Conservation (phyloP, 805 yeast genomes). For the Candida vaughaniae region DNA sequence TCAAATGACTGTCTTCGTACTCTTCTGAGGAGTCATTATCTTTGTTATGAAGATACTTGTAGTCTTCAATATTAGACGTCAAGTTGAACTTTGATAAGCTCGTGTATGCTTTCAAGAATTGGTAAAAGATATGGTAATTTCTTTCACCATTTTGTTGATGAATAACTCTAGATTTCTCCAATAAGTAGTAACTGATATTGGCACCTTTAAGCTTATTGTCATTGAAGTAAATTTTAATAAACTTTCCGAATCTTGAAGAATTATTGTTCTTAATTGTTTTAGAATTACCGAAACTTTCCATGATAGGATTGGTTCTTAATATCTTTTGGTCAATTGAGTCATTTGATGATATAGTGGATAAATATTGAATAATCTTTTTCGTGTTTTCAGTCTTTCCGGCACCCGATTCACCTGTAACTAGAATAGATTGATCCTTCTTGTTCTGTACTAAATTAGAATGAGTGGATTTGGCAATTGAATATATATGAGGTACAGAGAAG, state of each 20-base stretch:
- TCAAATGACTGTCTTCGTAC: slow-evolving; percentile 66
- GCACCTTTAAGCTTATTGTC: slow-evolving; percentile 71
- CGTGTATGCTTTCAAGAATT: slow-evolving; percentile 68
- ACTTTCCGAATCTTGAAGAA: slow-evolving; percentile 96
- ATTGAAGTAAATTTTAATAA: slow-evolving; percentile 77
- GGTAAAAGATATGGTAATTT: slow-evolving; percentile 93
- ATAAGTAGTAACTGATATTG: slow-evolving; percentile 87
- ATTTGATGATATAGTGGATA: slow-evolving; percentile 50
- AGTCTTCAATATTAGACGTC: slow-evolving; percentile 34
- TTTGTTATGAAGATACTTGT: slow-evolving; percentile 58
- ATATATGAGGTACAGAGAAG: slow-evolving; percentile 71
- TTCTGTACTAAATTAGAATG: slow-evolving; percentile 70
- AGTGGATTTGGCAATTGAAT: slow-evolving; percentile 81
- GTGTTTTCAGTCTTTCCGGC: slow-evolving; percentile 99
- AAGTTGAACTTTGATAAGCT: slow-evolving; percentile 49
- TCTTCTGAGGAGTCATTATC: slow-evolving; percentile 64
- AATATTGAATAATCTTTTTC: slow-evolving; percentile 87
- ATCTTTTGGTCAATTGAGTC: slow-evolving; percentile 76
- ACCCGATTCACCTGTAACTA: slow-evolving; percentile 99
- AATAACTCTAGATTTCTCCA: slow-evolving; percentile 92
- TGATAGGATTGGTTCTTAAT: slow-evolving; percentile 88
- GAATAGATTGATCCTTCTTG: slow-evolving; percentile 77
- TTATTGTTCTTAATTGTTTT: slow-evolving; percentile 92
- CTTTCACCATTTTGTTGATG: slow-evolving; percentile 74
- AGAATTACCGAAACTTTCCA: slow-evolving; percentile 96